Evolutionary conservation across 2,329 filamentous ascomycete genomes (phyloP).

Genomic region (Botryosphaeria agaves): DNA sequence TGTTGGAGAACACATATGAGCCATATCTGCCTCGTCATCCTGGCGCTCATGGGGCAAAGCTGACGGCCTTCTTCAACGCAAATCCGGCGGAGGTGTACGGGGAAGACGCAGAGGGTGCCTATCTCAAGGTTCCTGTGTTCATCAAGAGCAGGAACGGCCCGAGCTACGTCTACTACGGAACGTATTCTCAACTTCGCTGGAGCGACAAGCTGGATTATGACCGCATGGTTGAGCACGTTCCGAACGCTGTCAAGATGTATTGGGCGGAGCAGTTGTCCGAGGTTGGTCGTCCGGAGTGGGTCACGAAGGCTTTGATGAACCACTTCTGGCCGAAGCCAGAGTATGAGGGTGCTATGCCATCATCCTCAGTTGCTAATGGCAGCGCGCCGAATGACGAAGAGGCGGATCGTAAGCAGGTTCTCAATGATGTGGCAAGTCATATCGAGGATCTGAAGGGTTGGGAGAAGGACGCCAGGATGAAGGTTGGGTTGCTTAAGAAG

Average conservation of each 20-base stretch:
- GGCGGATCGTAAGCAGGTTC: slow-evolving; percentile 10
- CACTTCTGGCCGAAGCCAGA: slow-evolving; percentile 24
- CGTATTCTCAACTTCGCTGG: slow-evolving; percentile 26
- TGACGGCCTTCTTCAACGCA: slow-evolving; percentile 27
- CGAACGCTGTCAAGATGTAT: slow-evolving; percentile 18
- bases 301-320: slow-evolving; percentile 20
- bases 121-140: slow-evolving; percentile 25
- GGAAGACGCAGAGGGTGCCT: slow-evolving; percentile 11
- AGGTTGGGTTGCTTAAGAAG: slow-evolving; percentile 16
- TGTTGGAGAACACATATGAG: slow-evolving; percentile 19
- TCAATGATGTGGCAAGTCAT: slow-evolving; percentile 16
- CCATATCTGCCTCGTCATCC: slow-evolving; percentile 23
- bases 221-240: slow-evolving; percentile 18
- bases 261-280: slow-evolving; percentile 22
- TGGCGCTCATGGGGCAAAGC: slow-evolving; percentile 26
- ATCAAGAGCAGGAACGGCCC: slow-evolving; percentile 8
- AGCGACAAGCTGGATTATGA: slow-evolving; percentile 27
- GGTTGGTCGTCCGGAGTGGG: slow-evolving; percentile 20
- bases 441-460: slow-evolving; percentile 18
- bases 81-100: slow-evolving; percentile 10
- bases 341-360: slow-evolving; percentile 19
- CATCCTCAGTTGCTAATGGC: slow-evolving; percentile 5
- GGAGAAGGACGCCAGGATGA: slow-evolving; percentile 20
- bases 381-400: slow-evolving; percentile 8
- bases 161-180: slow-evolving; percentile 26